Evolutionary conservation across 106 monocot species (phyloP).

Genomic region (Acorus calamus): DNA sequence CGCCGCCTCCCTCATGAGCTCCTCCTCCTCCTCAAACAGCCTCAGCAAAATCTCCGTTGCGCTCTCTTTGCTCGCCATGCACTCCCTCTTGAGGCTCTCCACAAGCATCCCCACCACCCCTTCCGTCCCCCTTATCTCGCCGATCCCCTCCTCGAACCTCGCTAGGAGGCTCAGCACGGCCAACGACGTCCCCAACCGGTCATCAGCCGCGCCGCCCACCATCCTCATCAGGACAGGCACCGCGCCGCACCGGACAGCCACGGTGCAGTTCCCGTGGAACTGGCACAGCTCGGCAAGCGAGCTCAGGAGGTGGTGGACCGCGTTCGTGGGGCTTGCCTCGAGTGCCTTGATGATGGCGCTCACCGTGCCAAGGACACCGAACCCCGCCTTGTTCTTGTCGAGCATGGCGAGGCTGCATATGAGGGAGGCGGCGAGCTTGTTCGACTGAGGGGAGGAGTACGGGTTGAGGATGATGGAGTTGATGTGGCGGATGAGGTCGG

Average conservation of each 20-base stretch:
- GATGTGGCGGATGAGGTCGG: slow-evolving; percentile 4
- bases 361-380: slow-evolving; percentile 19
- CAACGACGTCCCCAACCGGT: background rate
- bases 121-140: background rate
- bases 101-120: slow-evolving; percentile 14
- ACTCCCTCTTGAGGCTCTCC: slow-evolving; percentile 11
- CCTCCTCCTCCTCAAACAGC: slow-evolving; percentile 16
- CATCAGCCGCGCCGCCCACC: background rate
- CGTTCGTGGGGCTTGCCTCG: too few species aligned
- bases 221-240: slow-evolving; percentile 7
- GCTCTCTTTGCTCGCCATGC: slow-evolving; percentile 15
- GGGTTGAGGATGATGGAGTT: slow-evolving; percentile 19
- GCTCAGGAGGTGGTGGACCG: slow-evolving; percentile 16
- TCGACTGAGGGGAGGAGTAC: background rate
- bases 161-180: background rate
- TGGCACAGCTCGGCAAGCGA: slow-evolving; percentile 20
- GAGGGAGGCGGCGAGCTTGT: slow-evolving; percentile 19
- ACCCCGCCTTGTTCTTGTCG: slow-evolving; percentile 28
- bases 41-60: slow-evolving; percentile 14
- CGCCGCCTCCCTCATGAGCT: slow-evolving; percentile 8
- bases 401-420: slow-evolving; percentile 34
- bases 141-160: background rate
- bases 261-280: slow-evolving; percentile 27
- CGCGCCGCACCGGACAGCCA: slow-evolving; percentile 13
- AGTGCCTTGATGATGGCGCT: slow-evolving; percentile 6